Evolutionary conservation across 1,284 basidiomycete genomes (phyloP), one percentile per base, ranked within the genome.

Genomic region (Heterobasidion irregulare): DNA sequence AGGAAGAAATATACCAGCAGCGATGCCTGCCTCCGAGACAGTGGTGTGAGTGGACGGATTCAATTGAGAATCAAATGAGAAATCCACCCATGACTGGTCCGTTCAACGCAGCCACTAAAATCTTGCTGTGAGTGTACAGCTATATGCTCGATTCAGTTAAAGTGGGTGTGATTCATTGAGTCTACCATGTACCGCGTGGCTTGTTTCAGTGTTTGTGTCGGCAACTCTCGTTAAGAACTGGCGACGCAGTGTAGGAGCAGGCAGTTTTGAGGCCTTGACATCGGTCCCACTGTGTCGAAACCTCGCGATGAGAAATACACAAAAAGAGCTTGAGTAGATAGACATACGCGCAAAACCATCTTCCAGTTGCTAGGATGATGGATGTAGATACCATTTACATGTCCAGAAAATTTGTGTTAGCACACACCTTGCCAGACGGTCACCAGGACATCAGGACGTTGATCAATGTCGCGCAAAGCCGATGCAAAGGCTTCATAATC

Each of bases 291-390:
- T 50, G 16, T 2, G 9, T 9, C 6, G 33, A 4, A n/a, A 13
- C 5, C 46, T 41, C n/a, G 38, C 1, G 4, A 12, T 41, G 12
- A 41, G 38, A 12, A 8, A 41, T 5, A n/a, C 12, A 32, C 12
- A 32, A 47, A 15, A 18, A 18, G 18, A 18, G 12, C 10, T 18
- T 18, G 10, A 4, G 15, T 18, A 12, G 34, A n/a, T 13, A 34
- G 12, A 35, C 49, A 32, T 36, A 50, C 49, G 49, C 49, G 49
- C 49, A 50, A 9, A 50, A 50, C 49, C 49, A 50, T 12, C 18
- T 50, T 18, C 49, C 49, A 15, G 49, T 50, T 12, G 49, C 49
- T 50, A 16, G 15, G 2, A 41, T 41, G 38, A 10, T 26, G n/a
- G 9, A 18, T 32, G 46, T 47, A 12, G 18, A 16, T 10, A 4